A percentile compares a stretch with the other conserved stretches of the same genome.
Evolutionary conservation across 2,329 filamentous ascomycete genomes (phyloP).

Genomic region (Aureobasidium sp.): DNA sequence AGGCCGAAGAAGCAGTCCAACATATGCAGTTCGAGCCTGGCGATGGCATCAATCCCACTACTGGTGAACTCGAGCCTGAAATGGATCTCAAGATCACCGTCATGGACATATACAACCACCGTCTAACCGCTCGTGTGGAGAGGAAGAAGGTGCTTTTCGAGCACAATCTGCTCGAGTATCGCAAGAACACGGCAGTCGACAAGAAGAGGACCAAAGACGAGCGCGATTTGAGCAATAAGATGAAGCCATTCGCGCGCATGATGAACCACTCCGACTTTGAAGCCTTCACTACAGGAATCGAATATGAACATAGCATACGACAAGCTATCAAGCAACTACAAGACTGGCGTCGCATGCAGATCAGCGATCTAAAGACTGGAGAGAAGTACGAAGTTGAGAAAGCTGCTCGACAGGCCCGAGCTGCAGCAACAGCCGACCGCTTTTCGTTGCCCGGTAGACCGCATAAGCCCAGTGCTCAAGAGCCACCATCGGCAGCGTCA

Average conservation of each 20-base stretch:
- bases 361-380: slow-evolving; percentile 75
- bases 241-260: slow-evolving; percentile 92
- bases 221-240: slow-evolving; percentile 79
- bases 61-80: slow-evolving; percentile 83
- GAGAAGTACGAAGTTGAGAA: slow-evolving; percentile 94
- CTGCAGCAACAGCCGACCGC: slow-evolving; percentile 68
- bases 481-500: slow-evolving; percentile 66
- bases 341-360: slow-evolving; percentile 81
- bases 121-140: slow-evolving; percentile 82
- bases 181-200: slow-evolving; percentile 79
- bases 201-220: slow-evolving; percentile 97
- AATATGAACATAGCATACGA: slow-evolving; percentile 85
- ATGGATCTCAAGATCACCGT: slow-evolving; percentile 97
- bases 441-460: slow-evolving; percentile 32
- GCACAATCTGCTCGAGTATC: slow-evolving; percentile 85
- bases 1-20: slow-evolving; percentile 95
- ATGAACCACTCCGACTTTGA: slow-evolving; percentile 94
- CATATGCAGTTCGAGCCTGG: slow-evolving; percentile 98
- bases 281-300: slow-evolving; percentile 70
- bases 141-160: slow-evolving; percentile 96
- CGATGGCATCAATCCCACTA: slow-evolving; percentile 78
- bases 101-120: slow-evolving; percentile 95
- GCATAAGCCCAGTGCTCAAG: slow-evolving; percentile 50
- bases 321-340: slow-evolving; percentile 85
- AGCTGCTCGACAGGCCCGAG: slow-evolving; percentile 57